Evolutionary conservation across 1,284 basidiomycete genomes (phyloP).

Genomic region (Xerocomus amazonicus): DNA sequence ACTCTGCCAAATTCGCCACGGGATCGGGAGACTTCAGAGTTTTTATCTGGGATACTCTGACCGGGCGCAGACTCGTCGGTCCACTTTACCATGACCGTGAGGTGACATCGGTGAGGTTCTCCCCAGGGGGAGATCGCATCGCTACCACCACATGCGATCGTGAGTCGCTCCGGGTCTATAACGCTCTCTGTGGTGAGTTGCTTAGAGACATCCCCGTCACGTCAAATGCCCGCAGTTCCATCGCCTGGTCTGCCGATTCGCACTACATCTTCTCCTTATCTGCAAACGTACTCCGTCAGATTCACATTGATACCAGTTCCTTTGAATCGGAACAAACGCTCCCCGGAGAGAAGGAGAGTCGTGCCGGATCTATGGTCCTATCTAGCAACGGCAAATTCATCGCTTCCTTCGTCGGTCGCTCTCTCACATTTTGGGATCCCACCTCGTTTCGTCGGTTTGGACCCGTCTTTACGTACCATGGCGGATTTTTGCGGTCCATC

Average conservation of each 20-base stretch:
- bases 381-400: constrained; percentile 1
- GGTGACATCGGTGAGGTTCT: not conserved
- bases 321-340: not conserved
- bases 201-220: not conserved
- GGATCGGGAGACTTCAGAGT: not conserved
- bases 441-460: not conserved
- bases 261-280: constrained; percentile 1
- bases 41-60: not conserved
- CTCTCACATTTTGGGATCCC: not conserved
- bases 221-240: not conserved
- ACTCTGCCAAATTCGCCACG: constrained; percentile 1
- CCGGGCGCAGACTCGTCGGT: not conserved
- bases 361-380: not conserved
- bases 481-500: not conserved
- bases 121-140: constrained; percentile 1
- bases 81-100: not conserved
- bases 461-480: not conserved
- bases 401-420: not conserved
- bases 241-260: not conserved
- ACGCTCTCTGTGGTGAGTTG: not conserved
- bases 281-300: not conserved
- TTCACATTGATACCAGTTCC: not conserved
- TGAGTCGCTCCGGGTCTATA: not conserved
- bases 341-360: not conserved
- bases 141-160: not conserved